Conservation (phyloP, 2,329 filamentous ascomycete genomes). For the Pseudogymnoascus sp. region DNA sequence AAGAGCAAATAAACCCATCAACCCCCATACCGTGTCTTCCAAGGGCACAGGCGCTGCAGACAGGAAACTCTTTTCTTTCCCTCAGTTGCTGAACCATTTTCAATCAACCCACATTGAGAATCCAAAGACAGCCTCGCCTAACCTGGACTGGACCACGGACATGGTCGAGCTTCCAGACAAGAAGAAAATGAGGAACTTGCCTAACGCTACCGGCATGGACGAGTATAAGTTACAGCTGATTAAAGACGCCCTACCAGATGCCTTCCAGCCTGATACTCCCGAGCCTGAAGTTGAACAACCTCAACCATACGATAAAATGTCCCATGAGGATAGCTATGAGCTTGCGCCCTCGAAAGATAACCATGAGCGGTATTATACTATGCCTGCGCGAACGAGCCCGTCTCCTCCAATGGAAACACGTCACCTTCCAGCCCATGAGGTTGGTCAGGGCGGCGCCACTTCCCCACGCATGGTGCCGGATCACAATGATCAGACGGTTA, state of each 20-base stretch:
- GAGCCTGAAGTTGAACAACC: not conserved
- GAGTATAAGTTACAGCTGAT: conserved; percentile 46
- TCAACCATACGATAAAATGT: not conserved
- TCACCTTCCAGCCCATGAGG: not conserved
- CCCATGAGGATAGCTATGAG: not conserved
- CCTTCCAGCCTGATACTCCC: conserved; percentile 24
- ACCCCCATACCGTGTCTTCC: conserved; percentile 20
- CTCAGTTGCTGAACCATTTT: conserved; percentile 53
- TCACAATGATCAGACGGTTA: not conserved
- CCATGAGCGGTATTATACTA: conserved; percentile 26
- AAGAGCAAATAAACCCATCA: conserved; percentile 33
- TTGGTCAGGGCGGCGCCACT: not conserved
- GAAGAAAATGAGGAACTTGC: conserved; percentile 40
- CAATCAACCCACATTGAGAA: conserved; percentile 32
- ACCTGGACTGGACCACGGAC: conserved; percentile 48
- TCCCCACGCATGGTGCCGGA: not conserved
- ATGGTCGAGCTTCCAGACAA: conserved; percentile 54
- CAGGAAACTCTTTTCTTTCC: conserved; percentile 44
- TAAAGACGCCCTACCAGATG: conserved; percentile 41
- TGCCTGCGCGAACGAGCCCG: not conserved
- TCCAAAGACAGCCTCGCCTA: conserved; percentile 25
- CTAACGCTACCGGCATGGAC: conserved; percentile 48
- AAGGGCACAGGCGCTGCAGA: conserved; percentile 24
- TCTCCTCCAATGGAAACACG: not conserved
- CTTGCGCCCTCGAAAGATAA: conserved; percentile 27